Evolutionary conservation across 129 eudicot species (phyloP), one percentile per base, ranked within the genome.

Genomic region (Lactuca saligna): DNA sequence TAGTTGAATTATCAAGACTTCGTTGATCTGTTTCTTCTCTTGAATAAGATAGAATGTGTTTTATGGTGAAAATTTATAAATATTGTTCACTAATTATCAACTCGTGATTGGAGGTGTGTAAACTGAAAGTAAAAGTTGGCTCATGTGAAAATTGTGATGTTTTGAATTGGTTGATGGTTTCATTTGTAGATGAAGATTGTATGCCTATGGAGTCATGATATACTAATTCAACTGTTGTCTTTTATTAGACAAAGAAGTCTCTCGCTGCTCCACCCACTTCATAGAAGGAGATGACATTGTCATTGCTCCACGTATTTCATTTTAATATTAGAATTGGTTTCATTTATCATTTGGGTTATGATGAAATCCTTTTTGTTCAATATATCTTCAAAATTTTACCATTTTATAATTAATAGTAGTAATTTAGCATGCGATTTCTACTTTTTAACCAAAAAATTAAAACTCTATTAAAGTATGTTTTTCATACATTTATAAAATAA

Each of bases 231-330:
- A 46, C n/a, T 82, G 54, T 54, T 42, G 14, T 20, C 20, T 20
- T 20, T 20, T 20, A 20, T 20, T 20, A 20, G 20, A 20, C 20
- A 77, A 73, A 44, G 76, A 75, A 39, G 87, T 72, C 4, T 82
- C 63, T 44, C 75, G 88, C 65, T 93, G 95, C 76, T 93, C 98
- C 31, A 87, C 96, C 59, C 98, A 93, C 79, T 95, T 93, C 70
- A 82, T 93, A 76, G 98, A 93, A 13, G 98, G 95, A 76, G 97
- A 89, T 83, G 98, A 96, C 59, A 75, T 71, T 32, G 87, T 93
- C 77, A 87, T 89, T 79, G 90, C 29, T 25, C 29, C 1, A 25
- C 2, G 29, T 25, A 25, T 25, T 25, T 25, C 29, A 25, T 25
- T 25, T 25, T 25, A 25, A 25, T 25, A 25, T 25, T 25, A 25